Evolutionary conservation across 805 yeast species (phyloP), one percentile per base, ranked within the genome.

Genomic region (Kodamaea kaohsiungensis): DNA sequence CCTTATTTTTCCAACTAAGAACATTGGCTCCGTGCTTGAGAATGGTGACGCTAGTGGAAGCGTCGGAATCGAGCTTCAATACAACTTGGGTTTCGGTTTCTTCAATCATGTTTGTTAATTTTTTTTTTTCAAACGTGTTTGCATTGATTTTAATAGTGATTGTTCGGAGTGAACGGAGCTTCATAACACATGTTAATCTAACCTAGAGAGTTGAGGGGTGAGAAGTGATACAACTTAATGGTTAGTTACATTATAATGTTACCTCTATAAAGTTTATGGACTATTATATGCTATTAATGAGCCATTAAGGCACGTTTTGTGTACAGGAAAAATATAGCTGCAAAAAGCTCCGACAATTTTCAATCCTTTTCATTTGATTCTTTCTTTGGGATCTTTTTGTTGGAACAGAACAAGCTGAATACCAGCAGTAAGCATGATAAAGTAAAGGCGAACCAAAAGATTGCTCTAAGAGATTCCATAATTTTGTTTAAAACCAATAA

Each of bases 21-120:
- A 92, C 85, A 17, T 92, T 89, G 53, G 98, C 99, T 35, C 99
- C 99, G 61, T 82, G 89, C 57, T 87, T 85, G 54, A 95, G 80
- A 55, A 95, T 81, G 52, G 83, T 81, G n/a, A 84, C 90, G 15
- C 74, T 67, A 16, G 95, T 83, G 37, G 68, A 62, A 1, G 79
- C 69, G 58, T 81, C 74, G 4, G 72, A 70, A 18, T 86, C 86
- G 52, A 79, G 84, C 1, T 86, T 77, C 25, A 91, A 59, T 4
- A 82, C 69, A 33, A 90, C 93, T 59, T 79, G 80, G 46, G 78
- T 81, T 35, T 80, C 90, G 25, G 83, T 77, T 63, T 86, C 87
- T 73, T 86, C 85, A 46, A 90, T 51, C 54, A 51, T 51, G 43
- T 10, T 40, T 9, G 33, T 12, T 30, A 13, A n/a, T n/a, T n/a